Conservation (phyloP, 306 rosid genomes). For the Rosa persica region DNA sequence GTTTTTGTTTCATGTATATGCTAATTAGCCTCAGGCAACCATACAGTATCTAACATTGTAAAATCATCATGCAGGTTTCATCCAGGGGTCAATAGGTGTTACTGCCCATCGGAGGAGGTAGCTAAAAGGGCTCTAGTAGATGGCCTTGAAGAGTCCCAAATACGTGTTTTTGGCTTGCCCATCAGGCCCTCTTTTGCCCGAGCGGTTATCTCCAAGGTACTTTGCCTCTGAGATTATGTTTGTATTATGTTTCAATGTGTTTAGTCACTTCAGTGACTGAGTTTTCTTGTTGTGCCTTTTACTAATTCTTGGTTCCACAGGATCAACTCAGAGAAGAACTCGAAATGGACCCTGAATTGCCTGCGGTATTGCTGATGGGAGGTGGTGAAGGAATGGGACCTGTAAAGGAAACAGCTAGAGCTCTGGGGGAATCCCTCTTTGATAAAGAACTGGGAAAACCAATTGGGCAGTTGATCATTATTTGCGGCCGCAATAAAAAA, state of each 20-base stretch:
- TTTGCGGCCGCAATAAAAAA: slow-evolving; percentile 82
- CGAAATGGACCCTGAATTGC: slow-evolving; percentile 74
- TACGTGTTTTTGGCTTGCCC: slow-evolving; percentile 76
- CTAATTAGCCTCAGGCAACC: background rate
- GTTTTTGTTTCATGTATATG: background rate
- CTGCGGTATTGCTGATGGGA: slow-evolving; percentile 94
- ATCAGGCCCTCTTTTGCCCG: slow-evolving; percentile 94
- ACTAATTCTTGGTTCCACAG: slow-evolving; percentile 35
- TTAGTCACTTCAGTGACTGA: slow-evolving; percentile 21
- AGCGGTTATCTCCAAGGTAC: slow-evolving; percentile 72
- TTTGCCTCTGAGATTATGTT: slow-evolving; percentile 7
- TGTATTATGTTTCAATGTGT: background rate
- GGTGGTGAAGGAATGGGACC: slow-evolving; percentile 99
- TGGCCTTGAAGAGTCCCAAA: slow-evolving; percentile 80
- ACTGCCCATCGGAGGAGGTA: slow-evolving; percentile 86
- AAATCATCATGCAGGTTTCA: slow-evolving; percentile 66
- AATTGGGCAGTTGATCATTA: slow-evolving; percentile 73
- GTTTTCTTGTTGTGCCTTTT: background rate
- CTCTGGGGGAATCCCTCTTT: slow-evolving; percentile 72
- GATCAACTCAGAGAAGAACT: slow-evolving; percentile 83
- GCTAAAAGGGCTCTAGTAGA: slow-evolving; percentile 74
- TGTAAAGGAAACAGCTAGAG: slow-evolving; percentile 90
- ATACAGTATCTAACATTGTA: slow-evolving; percentile 21
- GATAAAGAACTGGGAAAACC: slow-evolving; percentile 63
- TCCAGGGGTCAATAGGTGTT: slow-evolving; percentile 90